phyloP scores from a whole-genome alignment of 306 rosid species.

The Castanea crenata region DNA sequence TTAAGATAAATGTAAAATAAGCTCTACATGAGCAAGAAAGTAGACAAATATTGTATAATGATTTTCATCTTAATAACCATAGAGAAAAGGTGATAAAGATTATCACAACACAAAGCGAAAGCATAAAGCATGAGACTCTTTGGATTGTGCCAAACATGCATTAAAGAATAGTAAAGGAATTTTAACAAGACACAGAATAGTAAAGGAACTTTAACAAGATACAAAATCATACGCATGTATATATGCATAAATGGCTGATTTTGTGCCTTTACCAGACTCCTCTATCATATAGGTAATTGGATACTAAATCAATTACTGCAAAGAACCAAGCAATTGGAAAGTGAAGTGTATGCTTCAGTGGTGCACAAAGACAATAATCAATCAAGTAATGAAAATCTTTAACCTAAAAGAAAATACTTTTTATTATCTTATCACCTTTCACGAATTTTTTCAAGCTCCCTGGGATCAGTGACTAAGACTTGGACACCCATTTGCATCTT shows the following conservation, averaged over 20 bases:
- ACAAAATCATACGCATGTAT: background rate
- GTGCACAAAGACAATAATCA: background rate
- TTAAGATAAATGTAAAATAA: background rate
- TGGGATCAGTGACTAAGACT: constrained; percentile 84
- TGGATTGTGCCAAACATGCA: background rate
- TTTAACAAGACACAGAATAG: background rate
- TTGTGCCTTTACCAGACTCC: background rate
- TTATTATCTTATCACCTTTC: constrained; percentile 53
- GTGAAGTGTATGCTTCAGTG: background rate
- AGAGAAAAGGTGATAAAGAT: background rate
- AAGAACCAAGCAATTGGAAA: background rate
- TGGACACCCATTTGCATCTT: constrained; percentile 99
- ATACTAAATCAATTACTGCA: background rate
- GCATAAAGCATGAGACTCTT: background rate
- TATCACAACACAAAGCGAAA: background rate
- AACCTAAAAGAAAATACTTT: background rate
- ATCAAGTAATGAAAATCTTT: background rate
- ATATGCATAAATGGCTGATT: background rate
- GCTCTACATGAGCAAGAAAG: background rate
- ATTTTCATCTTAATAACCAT: background rate
- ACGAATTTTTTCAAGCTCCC: constrained; percentile 97
- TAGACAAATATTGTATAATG: background rate
- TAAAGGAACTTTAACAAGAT: background rate
- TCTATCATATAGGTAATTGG: background rate
- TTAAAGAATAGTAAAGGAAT: background rate